Evolutionary conservation across 202 grass and related monocot species (phyloP).

Genomic region (Zizania palustris): DNA sequence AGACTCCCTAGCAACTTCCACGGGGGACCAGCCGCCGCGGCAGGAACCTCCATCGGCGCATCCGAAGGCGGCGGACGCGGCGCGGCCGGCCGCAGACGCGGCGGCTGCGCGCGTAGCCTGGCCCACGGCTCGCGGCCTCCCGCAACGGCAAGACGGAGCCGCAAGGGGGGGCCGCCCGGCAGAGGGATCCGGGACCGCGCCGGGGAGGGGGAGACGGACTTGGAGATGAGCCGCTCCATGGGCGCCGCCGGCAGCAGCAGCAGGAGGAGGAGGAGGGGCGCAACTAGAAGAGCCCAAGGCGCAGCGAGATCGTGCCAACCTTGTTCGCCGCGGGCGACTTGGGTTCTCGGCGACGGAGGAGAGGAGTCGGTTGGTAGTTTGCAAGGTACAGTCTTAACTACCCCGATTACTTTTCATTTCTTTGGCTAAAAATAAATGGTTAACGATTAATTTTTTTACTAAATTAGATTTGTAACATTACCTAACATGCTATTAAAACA

Average conservation of each 20-base stretch:
- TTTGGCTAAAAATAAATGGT: no score
- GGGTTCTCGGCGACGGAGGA: no score
- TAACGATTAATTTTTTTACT: no score
- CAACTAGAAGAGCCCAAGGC: conserved; percentile 3
- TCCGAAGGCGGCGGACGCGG: conserved; percentile 13
- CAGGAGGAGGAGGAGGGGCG: not conserved
- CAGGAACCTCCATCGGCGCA: not conserved
- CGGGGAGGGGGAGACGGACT: conserved; percentile 29
- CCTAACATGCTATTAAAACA: no score
- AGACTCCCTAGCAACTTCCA: conserved; percentile 42
- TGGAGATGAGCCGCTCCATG: conserved; percentile 73
- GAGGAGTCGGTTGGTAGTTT: no score
- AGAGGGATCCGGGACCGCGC: conserved; percentile 33
- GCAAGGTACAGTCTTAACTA: no score
- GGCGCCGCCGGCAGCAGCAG: not conserved
- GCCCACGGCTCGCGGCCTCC: conserved; percentile 28
- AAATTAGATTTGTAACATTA: no score
- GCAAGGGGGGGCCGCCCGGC: conserved; percentile 5
- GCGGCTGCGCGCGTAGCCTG: not conserved
- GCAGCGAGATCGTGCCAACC: no score
- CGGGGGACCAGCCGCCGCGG: not conserved
- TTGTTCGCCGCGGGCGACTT: no score
- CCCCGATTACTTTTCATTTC: no score
- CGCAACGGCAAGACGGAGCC: conserved; percentile 18
- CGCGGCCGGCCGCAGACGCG: not conserved